Evolutionary conservation across 148 eudicot species (phyloP).

Genomic region (Rhododendron vialii): DNA sequence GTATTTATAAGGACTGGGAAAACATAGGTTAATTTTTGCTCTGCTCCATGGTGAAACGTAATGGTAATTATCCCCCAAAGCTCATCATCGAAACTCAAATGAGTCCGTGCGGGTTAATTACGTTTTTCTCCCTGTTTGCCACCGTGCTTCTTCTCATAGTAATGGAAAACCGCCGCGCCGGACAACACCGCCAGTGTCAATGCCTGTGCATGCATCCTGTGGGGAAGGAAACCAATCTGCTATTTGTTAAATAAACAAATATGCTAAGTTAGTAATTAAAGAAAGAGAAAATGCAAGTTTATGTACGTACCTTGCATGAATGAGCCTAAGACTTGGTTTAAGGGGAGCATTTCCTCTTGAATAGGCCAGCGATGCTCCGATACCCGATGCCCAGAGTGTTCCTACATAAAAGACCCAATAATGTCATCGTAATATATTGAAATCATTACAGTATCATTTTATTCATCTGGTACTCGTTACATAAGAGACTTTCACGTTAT

Average conservation of each 20-base stretch:
- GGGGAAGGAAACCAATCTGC: too few species aligned
- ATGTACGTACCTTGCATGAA: slow-evolving; percentile 64
- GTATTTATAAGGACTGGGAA: neutral
- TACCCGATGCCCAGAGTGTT: slow-evolving; percentile 61
- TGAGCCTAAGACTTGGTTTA: slow-evolving; percentile 74
- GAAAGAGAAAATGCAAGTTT: neutral
- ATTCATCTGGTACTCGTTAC: too few species aligned
- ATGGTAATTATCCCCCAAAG: neutral
- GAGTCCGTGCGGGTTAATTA: neutral
- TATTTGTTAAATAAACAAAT: neutral
- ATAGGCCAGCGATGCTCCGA: slow-evolving; percentile 63
- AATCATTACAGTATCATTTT: too few species aligned
- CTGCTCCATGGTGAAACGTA: neutral
- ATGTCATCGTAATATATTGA: neutral
- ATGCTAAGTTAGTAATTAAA: neutral
- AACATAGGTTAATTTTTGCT: neutral
- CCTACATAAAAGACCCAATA: slow-evolving; percentile 25
- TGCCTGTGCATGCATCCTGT: slow-evolving; percentile 87
- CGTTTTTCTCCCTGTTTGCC: slow-evolving; percentile 1
- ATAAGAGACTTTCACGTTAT: too few species aligned
- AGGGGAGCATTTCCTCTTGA: slow-evolving; percentile 45
- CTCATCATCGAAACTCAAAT: neutral
- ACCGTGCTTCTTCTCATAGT: slow-evolving; percentile 42
- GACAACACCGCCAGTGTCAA: slow-evolving; percentile 71
- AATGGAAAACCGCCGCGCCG: slow-evolving; percentile 65